Conservation (phyloP, 805 yeast species). For the Suhomyces faveliae region DNA sequence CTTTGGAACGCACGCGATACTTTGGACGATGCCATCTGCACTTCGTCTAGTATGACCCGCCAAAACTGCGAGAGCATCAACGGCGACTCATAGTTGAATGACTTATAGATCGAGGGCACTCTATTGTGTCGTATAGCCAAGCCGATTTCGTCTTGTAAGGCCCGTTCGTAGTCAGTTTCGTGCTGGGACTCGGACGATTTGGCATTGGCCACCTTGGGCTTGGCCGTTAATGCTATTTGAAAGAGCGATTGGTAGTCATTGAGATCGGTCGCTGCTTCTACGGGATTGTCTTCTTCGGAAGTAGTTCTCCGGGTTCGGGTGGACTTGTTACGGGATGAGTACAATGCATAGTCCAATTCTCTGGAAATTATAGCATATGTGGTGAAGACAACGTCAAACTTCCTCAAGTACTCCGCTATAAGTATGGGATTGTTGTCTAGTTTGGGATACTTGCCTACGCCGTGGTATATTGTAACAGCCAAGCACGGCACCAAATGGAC, state of each 20-base stretch:
- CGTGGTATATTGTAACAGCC: conserved; percentile 62
- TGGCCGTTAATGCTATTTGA: conserved; percentile 24
- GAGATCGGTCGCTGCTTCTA: too few species aligned
- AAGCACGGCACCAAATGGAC: conserved; percentile 55
- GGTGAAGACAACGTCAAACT: conserved; percentile 76
- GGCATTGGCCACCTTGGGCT: conserved; percentile 29
- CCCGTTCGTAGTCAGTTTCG: conserved; percentile 33
- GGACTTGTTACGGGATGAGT: conserved; percentile 55
- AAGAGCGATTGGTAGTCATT: conserved; percentile 24
- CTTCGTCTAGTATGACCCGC: conserved; percentile 91
- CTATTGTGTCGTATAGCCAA: conserved; percentile 30
- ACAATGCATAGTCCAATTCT: conserved; percentile 79
- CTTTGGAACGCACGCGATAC: conserved; percentile 76
- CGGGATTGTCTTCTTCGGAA: too few species aligned
- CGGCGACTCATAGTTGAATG: conserved; percentile 70
- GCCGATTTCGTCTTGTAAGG: conserved; percentile 31
- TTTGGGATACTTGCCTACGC: conserved; percentile 35
- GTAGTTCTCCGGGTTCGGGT: conserved; percentile 36
- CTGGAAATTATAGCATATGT: conserved; percentile 69
- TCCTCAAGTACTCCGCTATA: conserved; percentile 54
- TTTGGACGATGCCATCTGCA: conserved; percentile 82
- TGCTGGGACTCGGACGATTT: conserved; percentile 17
- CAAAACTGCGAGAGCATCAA: conserved; percentile 79
- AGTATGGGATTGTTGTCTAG: conserved; percentile 31
- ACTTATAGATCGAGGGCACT: conserved; percentile 19